Base-by-base conservation (phyloP, 257 asterid species). In the Eucommia ulmoides region DNA sequence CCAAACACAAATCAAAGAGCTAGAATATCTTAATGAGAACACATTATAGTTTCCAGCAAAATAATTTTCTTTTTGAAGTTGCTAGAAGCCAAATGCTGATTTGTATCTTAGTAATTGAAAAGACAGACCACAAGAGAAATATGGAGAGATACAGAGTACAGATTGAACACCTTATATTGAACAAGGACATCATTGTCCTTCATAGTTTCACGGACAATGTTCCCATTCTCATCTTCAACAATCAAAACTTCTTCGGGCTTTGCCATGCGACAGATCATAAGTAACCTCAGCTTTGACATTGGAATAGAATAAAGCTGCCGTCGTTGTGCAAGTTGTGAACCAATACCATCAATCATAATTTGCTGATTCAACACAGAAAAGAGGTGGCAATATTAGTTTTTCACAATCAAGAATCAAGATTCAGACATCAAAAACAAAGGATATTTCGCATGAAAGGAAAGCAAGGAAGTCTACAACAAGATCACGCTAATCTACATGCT, bases 261-360 rank as follows among this genome's bases (percentile, higher is more conserved):
- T 9, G 99, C 99, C 99, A 91, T 91, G 62, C 99, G 95, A 44
- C 93, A 91, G 63, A 91, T 91, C 95, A 83, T 91, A 55, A 91
- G 75, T 42, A 65, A 60, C 67, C 99, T 83, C 82, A 91, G 72
- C 70, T 86, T 91, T 15, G 99, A 91, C 99, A 86, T 77, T 10
- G 99, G 91, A 46, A 50, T 83, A 56, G 95, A 67, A 68, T 79
- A 86, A 60, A 91, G 95, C 59, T 83, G 95, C 24, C 93, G 80
- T 45, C 99, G 74, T 66, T 78, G 93, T 80, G 75, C 33, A 52
- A 83, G 65, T 60, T 86, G 97, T 33, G 97, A 66, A 48, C 84
- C 88, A 67, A 74, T 82, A 47, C 89, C 98, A 70, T 91, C 88
- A 61, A 58, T 73, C 77, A 77, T 67, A 58, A 79, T 64, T 93